Percentiles rank a stretch among this genome's conserved stretches.
Evolutionary conservation across 2,329 filamentous ascomycete genomes (phyloP).

Genomic region (Biscogniauxia mediterranea): DNA sequence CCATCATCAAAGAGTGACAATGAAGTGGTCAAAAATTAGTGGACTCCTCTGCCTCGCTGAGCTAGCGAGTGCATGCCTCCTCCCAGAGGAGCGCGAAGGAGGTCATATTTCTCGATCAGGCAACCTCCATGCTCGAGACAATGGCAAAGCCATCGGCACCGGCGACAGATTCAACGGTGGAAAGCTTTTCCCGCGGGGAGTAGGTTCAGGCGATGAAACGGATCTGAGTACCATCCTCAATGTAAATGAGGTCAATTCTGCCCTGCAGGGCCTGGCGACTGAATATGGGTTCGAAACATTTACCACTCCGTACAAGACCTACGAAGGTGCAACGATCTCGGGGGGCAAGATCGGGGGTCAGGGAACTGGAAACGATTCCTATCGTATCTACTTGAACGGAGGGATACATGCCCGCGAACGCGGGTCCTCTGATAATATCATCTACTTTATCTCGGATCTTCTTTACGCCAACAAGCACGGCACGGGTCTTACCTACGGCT

Average conservation of each 20-base stretch:
- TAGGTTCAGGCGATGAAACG: conserved; percentile 37
- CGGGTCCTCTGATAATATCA: conserved; percentile 53
- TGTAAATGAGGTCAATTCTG: conserved; percentile 40
- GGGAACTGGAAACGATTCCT: conserved; percentile 39
- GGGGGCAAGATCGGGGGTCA: conserved; percentile 44
- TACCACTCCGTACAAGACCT: conserved; percentile 42
- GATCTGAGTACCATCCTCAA: conserved; percentile 40
- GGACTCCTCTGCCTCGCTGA: conserved; percentile 11
- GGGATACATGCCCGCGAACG: conserved; percentile 59
- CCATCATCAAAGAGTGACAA: background rate
- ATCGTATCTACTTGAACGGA: conserved; percentile 51
- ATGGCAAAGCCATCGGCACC: conserved; percentile 26
- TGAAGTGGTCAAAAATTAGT: conserved; percentile 10
- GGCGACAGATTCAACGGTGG: conserved; percentile 40
- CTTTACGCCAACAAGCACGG: conserved; percentile 50
- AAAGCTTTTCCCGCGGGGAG: conserved; percentile 39
- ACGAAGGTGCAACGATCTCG: conserved; percentile 38
- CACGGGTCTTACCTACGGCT: conserved; percentile 51
- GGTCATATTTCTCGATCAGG: conserved; percentile 10
- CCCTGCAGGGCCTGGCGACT: conserved; percentile 38
- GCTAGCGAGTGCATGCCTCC: conserved; percentile 17
- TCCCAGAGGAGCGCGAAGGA: conserved; percentile 20
- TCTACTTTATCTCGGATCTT: conserved; percentile 58
- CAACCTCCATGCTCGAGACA: conserved; percentile 10
- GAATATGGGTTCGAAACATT: conserved; percentile 40